phyloP scores from a whole-genome alignment of 768 basidiomycete genomes.

The Boletus insuetus region DNA sequence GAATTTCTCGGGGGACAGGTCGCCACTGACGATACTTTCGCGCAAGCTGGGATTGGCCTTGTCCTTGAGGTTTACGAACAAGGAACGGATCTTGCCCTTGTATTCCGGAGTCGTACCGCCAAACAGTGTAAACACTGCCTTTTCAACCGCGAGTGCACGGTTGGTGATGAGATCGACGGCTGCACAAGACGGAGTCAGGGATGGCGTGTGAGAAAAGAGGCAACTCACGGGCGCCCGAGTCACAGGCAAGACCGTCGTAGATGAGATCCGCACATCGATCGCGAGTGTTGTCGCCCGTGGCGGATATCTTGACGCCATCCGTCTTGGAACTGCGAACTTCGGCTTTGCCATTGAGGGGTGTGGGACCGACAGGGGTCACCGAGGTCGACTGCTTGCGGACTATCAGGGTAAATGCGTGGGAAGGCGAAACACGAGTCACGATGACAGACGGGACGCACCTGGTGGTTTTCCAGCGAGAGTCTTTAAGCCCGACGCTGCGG shows the following conservation, averaged over 20 bases:
- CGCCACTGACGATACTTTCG: constrained; percentile 82
- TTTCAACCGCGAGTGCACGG: constrained; percentile 72
- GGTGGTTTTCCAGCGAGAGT: constrained; percentile 26
- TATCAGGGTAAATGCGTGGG: constrained; percentile 7
- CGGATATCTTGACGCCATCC: constrained; percentile 62
- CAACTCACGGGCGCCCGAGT: constrained; percentile 84
- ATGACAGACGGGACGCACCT: constrained; percentile 32
- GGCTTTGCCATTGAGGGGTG: constrained; percentile 32
- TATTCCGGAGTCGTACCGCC: constrained; percentile 50
- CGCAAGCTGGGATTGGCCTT: constrained; percentile 87
- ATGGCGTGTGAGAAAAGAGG: background rate
- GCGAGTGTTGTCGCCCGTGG: constrained; percentile 68
- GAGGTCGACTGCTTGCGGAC: constrained; percentile 36
- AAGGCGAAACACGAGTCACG: background rate
- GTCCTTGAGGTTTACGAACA: constrained; percentile 94
- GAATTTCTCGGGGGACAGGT: constrained; percentile 65
- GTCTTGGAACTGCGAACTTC: constrained; percentile 55
- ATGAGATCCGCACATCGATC: constrained; percentile 88
- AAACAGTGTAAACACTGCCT: constrained; percentile 49
- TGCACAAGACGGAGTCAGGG: constrained; percentile 27
- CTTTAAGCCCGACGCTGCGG: constrained; percentile 20
- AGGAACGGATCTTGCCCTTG: constrained; percentile 77
- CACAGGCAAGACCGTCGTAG: constrained; percentile 86
- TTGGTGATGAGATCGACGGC: constrained; percentile 66
- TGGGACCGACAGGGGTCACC: constrained; percentile 37